phyloP scores from a whole-genome alignment of 2,329 filamentous ascomycete species.

The Arthrobotrys iridis region DNA sequence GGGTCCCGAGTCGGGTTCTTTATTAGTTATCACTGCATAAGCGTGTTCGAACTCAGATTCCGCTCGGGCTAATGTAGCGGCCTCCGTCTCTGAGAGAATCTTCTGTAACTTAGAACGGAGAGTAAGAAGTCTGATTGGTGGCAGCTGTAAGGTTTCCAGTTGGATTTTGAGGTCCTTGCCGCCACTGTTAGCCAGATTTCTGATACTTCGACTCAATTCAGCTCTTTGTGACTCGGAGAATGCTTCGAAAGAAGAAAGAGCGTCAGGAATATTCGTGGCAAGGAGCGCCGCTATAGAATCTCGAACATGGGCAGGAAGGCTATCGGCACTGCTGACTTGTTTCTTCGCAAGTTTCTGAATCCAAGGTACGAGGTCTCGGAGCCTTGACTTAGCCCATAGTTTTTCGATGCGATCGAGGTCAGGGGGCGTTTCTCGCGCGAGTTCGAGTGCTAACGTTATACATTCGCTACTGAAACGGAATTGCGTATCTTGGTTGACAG shows the following conservation, averaged over 20 bases:
- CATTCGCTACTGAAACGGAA: conserved; percentile 13
- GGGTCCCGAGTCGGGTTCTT: not conserved
- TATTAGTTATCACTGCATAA: too few species aligned
- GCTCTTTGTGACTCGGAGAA: not conserved
- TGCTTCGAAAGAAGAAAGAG: not conserved
- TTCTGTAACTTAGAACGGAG: not conserved
- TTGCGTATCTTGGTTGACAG: not conserved
- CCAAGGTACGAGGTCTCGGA: not conserved
- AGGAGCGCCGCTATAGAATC: conserved; percentile 21
- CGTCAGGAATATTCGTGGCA: not conserved
- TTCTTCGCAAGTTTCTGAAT: not conserved
- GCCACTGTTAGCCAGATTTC: too few species aligned
- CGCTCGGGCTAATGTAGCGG: not conserved
- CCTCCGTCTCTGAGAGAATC: not conserved
- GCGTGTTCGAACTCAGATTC: not conserved
- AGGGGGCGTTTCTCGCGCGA: not conserved
- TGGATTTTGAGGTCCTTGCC: too few species aligned
- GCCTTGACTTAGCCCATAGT: not conserved
- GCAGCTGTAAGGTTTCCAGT: too few species aligned
- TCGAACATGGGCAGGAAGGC: conserved; percentile 23
- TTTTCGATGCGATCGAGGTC: not conserved
- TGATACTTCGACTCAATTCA: too few species aligned
- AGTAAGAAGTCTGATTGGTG: not conserved
- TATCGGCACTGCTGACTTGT: not conserved
- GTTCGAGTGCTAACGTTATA: not conserved